These are phyloP conservation scores for Cyberlindnera galapagoensis DNA, from an alignment of 805 yeast genomes.

Conservation along the genomic window DNA sequence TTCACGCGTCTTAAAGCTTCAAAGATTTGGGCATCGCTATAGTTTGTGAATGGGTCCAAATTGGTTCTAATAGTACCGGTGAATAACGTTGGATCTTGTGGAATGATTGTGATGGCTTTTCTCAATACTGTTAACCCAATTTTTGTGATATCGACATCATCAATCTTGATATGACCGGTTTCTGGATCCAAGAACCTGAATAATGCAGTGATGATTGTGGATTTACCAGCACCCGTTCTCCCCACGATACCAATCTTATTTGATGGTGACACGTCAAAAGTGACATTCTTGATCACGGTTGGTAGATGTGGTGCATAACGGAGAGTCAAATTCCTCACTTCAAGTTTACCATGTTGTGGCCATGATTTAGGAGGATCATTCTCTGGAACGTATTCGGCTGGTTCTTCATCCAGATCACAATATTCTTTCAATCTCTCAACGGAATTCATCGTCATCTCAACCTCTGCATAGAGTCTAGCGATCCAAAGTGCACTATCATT, in stretches of 20 bases:
- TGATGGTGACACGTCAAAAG: constrained; percentile 73
- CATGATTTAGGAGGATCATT: constrained; percentile 66
- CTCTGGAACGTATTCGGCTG: constrained; percentile 52
- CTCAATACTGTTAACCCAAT: constrained; percentile 67
- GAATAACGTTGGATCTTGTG: constrained; percentile 82
- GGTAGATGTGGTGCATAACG: constrained; percentile 90
- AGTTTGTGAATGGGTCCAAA: constrained; percentile 66
- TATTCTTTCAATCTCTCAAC: constrained; percentile 92
- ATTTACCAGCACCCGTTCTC: constrained; percentile 98
- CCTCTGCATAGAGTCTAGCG: constrained; percentile 81
- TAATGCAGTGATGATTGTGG: constrained; percentile 91
- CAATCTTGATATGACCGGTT: constrained; percentile 63
- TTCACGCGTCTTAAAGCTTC: constrained; percentile 73
- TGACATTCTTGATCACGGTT: constrained; percentile 80
- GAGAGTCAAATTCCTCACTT: constrained; percentile 68
- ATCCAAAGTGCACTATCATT: constrained; percentile 89
- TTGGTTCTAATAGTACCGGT: constrained; percentile 71
- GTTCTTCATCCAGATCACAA: constrained; percentile 79
- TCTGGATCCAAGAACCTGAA: constrained; percentile 81
- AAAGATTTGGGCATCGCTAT: constrained; percentile 54
- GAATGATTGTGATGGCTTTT: constrained; percentile 75
- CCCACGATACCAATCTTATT: constrained; percentile 94
- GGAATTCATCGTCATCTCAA: constrained; percentile 95
- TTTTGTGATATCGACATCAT: constrained; percentile 64
- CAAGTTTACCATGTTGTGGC: constrained; percentile 81